Percentiles rank a stretch among this genome's conserved stretches.
These are phyloP conservation scores for Neurospora sp. DNA, from an alignment of 495 filamentous ascomycete species.

Conservation along the genomic window DNA sequence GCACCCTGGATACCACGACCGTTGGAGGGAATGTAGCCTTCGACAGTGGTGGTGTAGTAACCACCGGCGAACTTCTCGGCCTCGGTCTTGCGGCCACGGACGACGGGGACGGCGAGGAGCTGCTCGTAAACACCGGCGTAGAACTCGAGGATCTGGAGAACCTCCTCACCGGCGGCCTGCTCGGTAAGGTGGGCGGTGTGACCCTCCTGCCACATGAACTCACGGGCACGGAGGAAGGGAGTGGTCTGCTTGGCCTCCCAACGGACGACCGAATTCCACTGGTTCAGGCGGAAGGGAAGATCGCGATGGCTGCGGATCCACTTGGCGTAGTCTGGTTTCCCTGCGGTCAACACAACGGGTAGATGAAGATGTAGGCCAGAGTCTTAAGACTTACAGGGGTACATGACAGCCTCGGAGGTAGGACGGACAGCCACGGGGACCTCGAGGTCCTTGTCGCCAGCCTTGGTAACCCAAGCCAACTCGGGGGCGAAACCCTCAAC, in stretches of 20 bases:
- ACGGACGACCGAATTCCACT: constrained; percentile 96
- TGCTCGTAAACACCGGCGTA: constrained; percentile 87
- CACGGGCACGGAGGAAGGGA: constrained; percentile 83
- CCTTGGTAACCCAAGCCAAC: constrained; percentile 96
- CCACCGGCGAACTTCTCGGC: constrained; percentile 97
- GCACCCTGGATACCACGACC: constrained; percentile 94
- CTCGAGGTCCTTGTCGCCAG: constrained; percentile 82
- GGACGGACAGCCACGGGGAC: constrained; percentile 93
- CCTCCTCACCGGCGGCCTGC: constrained; percentile 67
- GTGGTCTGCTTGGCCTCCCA: constrained; percentile 99
- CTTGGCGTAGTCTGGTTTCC: constrained; percentile 79
- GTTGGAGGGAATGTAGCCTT: constrained; percentile 89
- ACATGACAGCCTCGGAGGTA: constrained; percentile 90
- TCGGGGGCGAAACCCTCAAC: constrained; percentile 96
- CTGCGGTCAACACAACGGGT: not conserved
- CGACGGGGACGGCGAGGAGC: constrained; percentile 85
- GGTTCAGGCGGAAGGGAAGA: constrained; percentile 83
- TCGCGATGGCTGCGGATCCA: constrained; percentile 94
- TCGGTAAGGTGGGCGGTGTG: constrained; percentile 90
- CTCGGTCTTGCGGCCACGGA: constrained; percentile 79
- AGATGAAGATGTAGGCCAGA: not conserved
- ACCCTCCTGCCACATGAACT: constrained; percentile 98
- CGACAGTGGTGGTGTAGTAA: constrained; percentile 87
- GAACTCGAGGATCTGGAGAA: constrained; percentile 83
- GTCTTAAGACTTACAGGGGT: constrained; percentile 38